These are phyloP conservation scores for Cystobasidium slooffiae DNA, from an alignment of 1,284 basidiomycete genomes.

Conservation along the genomic window DNA sequence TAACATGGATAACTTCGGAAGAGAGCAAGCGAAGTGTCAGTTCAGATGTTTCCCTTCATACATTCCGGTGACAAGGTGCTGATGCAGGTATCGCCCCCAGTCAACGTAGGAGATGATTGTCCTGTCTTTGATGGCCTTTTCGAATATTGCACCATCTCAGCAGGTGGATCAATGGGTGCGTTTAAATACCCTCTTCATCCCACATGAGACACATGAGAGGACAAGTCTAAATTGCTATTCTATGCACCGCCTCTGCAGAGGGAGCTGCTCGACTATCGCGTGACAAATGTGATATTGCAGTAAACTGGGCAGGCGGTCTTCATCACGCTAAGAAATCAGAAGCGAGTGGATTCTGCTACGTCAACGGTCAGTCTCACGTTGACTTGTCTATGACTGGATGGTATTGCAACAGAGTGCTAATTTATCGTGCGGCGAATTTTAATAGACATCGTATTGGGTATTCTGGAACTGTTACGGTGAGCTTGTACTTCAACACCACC, in stretches of 20 bases:
- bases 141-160: slow-evolving; percentile 98
- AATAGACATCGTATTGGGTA: slow-evolving; percentile 92
- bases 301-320: slow-evolving; percentile 98
- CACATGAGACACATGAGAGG: neutral
- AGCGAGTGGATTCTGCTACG: slow-evolving; percentile 97
- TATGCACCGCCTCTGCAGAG: slow-evolving; percentile 64
- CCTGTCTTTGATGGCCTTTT: slow-evolving; percentile 98
- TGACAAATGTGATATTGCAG: slow-evolving; percentile 97
- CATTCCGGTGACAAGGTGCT: neutral
- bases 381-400: slow-evolving; percentile 17
- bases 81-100: slow-evolving; percentile 62
- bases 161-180: slow-evolving; percentile 96
- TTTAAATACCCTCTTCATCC: slow-evolving; percentile 5
- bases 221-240: neutral
- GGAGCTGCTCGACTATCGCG: slow-evolving; percentile 91
- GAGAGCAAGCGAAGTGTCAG: slow-evolving; percentile 95
- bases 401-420: slow-evolving; percentile 5
- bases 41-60: neutral
- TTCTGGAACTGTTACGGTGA: slow-evolving; percentile 86
- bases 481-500: slow-evolving; percentile 41
- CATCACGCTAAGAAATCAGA: slow-evolving; percentile 99
- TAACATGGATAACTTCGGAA: slow-evolving; percentile 83
- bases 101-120: slow-evolving; percentile 92
- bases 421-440: too few relatives aligned
- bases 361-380: slow-evolving; percentile 71